Conservation (phyloP, 108 stramenopile species). For the Nitzschia sp. region DNA sequence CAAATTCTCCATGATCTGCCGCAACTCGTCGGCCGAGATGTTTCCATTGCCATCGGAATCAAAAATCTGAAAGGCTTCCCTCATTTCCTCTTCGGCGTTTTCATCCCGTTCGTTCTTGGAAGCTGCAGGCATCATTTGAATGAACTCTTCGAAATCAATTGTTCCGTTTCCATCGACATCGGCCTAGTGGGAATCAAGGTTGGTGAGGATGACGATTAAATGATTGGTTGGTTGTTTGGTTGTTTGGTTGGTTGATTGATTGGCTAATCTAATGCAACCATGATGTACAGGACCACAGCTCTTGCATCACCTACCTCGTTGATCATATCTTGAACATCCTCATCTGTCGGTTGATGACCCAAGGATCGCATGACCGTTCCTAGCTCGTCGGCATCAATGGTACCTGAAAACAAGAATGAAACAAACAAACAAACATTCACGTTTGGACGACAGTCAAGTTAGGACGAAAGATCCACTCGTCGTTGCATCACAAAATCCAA, state of each 20-base stretch:
- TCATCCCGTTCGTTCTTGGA: slow-evolving; percentile 99
- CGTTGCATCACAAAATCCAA: background rate
- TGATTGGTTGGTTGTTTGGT: too few relatives aligned
- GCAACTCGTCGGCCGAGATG: slow-evolving; percentile 99
- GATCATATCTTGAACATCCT: slow-evolving; percentile 99
- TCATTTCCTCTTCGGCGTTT: slow-evolving; percentile 99
- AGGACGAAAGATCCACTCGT: background rate
- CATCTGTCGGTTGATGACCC: slow-evolving; percentile 99
- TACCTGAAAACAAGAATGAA: slow-evolving; percentile 60
- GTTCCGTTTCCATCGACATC: slow-evolving; percentile 99
- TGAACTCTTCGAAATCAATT: slow-evolving; percentile 99
- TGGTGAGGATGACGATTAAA: too few relatives aligned
- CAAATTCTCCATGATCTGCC: slow-evolving; percentile 99
- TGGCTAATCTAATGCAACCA: too few relatives aligned
- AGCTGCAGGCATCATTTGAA: slow-evolving; percentile 94
- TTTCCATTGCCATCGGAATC: slow-evolving; percentile 99
- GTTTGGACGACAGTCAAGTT: background rate
- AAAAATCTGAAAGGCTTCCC: slow-evolving; percentile 97
- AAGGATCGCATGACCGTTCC: slow-evolving; percentile 99
- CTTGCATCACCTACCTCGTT: slow-evolving; percentile 83
- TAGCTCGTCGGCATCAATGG: slow-evolving; percentile 99
- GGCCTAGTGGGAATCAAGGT: slow-evolving; percentile 34
- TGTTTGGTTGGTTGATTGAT: too few relatives aligned
- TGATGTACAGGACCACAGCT: too few relatives aligned
- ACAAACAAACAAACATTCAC: background rate